Conservation (phyloP, 2,329 filamentous ascomycete genomes). For the Penicillium digitatum region DNA sequence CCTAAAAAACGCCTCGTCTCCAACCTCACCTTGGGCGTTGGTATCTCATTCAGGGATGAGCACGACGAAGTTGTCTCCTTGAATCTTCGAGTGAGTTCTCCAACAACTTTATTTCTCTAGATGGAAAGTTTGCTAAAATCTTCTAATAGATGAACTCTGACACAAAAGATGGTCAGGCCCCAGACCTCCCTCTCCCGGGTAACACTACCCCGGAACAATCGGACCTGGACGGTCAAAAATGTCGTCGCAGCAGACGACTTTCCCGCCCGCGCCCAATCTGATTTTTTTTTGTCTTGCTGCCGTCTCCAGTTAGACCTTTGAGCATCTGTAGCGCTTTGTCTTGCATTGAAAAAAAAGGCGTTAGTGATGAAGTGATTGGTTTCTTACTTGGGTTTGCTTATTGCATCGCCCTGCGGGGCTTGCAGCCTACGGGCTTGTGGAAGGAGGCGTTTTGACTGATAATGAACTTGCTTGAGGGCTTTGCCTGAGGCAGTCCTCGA, state of each 20-base stretch:
- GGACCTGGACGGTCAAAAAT: constrained; percentile 3
- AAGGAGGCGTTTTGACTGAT: constrained; percentile 17
- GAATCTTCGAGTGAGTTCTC: constrained; percentile 30
- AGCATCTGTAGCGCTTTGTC: constrained; percentile 19
- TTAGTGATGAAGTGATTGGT: constrained; percentile 17
- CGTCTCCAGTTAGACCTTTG: constrained; percentile 8
- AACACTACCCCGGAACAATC: constrained; percentile 9
- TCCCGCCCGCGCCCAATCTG: constrained; percentile 17
- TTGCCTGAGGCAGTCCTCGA: constrained; percentile 21
- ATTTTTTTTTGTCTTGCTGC: constrained; percentile 8
- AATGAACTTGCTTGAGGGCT: constrained; percentile 16
- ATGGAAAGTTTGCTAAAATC: not conserved
- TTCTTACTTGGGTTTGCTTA: constrained; percentile 4
- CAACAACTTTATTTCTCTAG: not conserved
- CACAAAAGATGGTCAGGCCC: constrained; percentile 14
- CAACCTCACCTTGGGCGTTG: constrained; percentile 36
- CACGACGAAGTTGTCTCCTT: constrained; percentile 39
- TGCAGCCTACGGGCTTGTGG: constrained; percentile 4
- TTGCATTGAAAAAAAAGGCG: constrained; percentile 21
- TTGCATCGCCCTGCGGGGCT: constrained; percentile 15
- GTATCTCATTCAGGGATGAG: constrained; percentile 37
- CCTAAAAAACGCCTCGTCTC: constrained; percentile 34
- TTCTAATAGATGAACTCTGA: constrained; percentile 17
- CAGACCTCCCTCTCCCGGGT: constrained; percentile 1
- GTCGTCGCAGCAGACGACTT: constrained; percentile 21